Evolutionary conservation across 176 grass and related monocot species (phyloP).

Genomic region (Hsuehochloa calcarea): DNA sequence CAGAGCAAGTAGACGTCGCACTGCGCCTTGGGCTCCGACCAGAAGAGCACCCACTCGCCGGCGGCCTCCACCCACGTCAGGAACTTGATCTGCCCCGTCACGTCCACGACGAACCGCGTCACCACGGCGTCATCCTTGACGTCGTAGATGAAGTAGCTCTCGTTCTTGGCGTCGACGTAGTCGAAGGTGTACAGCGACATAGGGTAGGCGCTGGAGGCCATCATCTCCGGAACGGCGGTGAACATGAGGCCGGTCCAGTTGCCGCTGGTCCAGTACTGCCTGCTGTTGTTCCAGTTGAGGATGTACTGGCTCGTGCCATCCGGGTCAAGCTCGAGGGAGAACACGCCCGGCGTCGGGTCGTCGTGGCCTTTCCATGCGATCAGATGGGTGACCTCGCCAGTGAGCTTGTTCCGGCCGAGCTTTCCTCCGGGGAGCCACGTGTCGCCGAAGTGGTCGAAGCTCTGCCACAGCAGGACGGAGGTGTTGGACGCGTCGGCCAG

Average conservation of each 20-base stretch:
- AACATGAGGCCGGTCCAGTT: constrained; percentile 50
- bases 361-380: constrained; percentile 39
- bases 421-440: constrained; percentile 61
- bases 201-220: neutral
- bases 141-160: constrained; percentile 56
- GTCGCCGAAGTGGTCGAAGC: constrained; percentile 33
- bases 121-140: constrained; percentile 29
- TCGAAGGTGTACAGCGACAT: constrained; percentile 35
- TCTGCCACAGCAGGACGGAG: neutral
- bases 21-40: constrained; percentile 39
- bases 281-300: constrained; percentile 38
- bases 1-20: constrained; percentile 52
- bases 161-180: constrained; percentile 32
- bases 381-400: constrained; percentile 28
- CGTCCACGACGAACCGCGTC: constrained; percentile 42
- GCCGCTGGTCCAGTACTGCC: constrained; percentile 56
- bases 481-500: constrained; percentile 41
- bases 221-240: constrained; percentile 54
- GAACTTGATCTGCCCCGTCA: constrained; percentile 44
- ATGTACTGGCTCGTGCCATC: constrained; percentile 54
- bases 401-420: constrained; percentile 50
- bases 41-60: constrained; percentile 37
- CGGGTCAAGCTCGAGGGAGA: constrained; percentile 52
- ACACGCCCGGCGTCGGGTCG: constrained; percentile 39
- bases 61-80: constrained; percentile 36